Evolutionary conservation across 371 early-diverging fungal genomes (phyloP), one percentile per base, ranked within the genome.

Genomic region (Mucor saturninus): DNA sequence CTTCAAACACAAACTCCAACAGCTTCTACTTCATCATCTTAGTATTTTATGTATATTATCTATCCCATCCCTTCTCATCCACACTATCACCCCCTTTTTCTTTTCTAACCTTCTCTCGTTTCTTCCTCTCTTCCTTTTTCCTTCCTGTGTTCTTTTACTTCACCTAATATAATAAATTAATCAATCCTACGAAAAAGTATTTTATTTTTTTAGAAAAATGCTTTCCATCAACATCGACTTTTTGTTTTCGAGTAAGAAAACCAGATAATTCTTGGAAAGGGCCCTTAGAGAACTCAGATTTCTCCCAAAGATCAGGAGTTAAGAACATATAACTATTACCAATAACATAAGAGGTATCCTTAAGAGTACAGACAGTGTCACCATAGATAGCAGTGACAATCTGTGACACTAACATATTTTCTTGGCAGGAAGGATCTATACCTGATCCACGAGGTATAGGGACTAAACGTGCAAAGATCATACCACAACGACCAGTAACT

Each of bases 321-420:
- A 97, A 88, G 94, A 94, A 97, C 72, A 89, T 89, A 86, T 96
- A 98, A 68, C 98, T 96, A 86, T 95, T 95, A 78, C 91, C 90
- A 79, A 99, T 95, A 73, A 99, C 99, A 76, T 91, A 89, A 83
- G 99, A 94, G 71, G 97, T 94, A 64, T 99, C 99, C 92, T 98
- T 98, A 80, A 98, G 96, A 79, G 98, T 98, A 94, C 99, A 21
- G 21, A 21, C 21, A 21, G 21, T 21, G 21, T 99, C 79, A 99
- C 91, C 51, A 92, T 83, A 62, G 91, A 91, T 71, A 88, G 89
- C 75, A 92, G 92, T 57, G 91, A 88, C 71, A 99, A 99, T 21
- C 21, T 21, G 21, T 21, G 21, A 21, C 21, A 21, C 21, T 21
- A 21, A 21, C 21, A 21, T 21, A 21, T 21, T 21, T 21, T 21